Conservation (phyloP, 1,284 basidiomycete species). For the Ceratorhiza oryzae-sativae region DNA sequence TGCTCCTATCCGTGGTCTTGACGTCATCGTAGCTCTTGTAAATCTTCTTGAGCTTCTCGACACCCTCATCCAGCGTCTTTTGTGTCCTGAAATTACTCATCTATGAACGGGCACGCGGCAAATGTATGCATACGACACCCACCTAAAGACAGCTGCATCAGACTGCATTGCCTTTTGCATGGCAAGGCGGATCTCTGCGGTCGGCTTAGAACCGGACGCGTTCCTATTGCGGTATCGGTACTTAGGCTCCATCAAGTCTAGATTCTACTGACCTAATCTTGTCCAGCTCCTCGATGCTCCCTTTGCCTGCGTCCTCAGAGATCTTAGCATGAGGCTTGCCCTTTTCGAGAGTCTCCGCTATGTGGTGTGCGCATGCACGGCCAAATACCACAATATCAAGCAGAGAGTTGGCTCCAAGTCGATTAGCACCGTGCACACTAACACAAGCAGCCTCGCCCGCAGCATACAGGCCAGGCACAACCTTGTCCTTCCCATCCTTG, state of each 20-base stretch:
- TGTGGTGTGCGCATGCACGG: slow-evolving; percentile 98
- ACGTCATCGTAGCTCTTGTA: slow-evolving; percentile 90
- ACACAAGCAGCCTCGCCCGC: slow-evolving; percentile 99
- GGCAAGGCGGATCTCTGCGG: slow-evolving; percentile 88
- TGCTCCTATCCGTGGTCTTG: slow-evolving; percentile 95
- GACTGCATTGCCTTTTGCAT: slow-evolving; percentile 99
- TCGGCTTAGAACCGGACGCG: slow-evolving; percentile 82
- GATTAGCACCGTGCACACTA: slow-evolving; percentile 99
- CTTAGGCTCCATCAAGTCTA: background rate
- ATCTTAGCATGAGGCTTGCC: slow-evolving; percentile 93
- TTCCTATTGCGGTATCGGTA: slow-evolving; percentile 56
- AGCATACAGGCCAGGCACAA: slow-evolving; percentile 97
- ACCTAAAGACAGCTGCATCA: slow-evolving; percentile 91
- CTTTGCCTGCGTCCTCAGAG: slow-evolving; percentile 85
- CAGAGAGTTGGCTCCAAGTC: slow-evolving; percentile 98
- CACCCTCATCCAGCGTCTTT: slow-evolving; percentile 89
- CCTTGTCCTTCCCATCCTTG: slow-evolving; percentile 87
- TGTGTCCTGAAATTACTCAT: slow-evolving; percentile 72
- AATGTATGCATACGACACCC: slow-evolving; percentile 44
- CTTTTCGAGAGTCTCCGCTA: slow-evolving; percentile 88
- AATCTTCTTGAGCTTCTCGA: slow-evolving; percentile 83
- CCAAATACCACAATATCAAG: slow-evolving; percentile 99
- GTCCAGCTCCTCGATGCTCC: slow-evolving; percentile 90
- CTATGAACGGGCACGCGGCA: background rate
- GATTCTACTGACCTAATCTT: slow-evolving; percentile 66